Base-by-base conservation (phyloP, 2,329 filamentous ascomycete species). In the Bipolaris sorokiniana region DNA sequence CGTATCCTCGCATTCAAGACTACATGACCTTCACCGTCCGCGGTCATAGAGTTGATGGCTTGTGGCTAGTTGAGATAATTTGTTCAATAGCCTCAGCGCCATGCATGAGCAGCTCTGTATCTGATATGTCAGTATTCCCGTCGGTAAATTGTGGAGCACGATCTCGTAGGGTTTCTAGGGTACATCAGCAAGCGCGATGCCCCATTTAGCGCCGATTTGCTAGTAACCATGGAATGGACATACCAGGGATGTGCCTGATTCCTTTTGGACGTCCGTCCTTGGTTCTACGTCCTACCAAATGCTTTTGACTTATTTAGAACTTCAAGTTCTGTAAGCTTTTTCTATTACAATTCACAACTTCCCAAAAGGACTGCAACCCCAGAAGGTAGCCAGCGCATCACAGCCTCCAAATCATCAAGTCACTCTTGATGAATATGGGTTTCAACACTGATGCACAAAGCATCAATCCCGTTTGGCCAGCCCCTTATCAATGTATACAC, bases 161-260 rank as follows among this genome's bases (percentile, higher is more conserved):
- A 7, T 44, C 46, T 54, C 46, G 36, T 59, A 56, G 53, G 36
- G 20, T 57, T 28, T 58, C 55, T 59, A 55, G 62, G 60, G 62
- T 61, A 49, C 62, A 50, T 57, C 11, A 48, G 15, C 20, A 42
- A 58, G 54, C 48, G 33, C 40, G 47, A 40, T 55, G 33, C 3
- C 7, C 18, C 23, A 11, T 16, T n/a, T 50, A 51, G 52, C 33
- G 46, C 47, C 6, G 28, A 38, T 16, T 44, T 5, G 15, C 22
- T 22, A 22, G 22, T 22, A 15, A 26, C 40, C 20, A 42, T 26
- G 22, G 40, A 5, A 10, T 26, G 40, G 18, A n/a, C 40, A 42
- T 2, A 10, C 10, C 13, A 40, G 18, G 37, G 37, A 40, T 40
- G 40, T 42, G 40, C 20, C 40, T 42, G 5, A 3, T n/a, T 23